These are phyloP conservation scores for Agarophyton chilense DNA, from an alignment of 23 red algal species.

Conservation along the genomic window DNA sequence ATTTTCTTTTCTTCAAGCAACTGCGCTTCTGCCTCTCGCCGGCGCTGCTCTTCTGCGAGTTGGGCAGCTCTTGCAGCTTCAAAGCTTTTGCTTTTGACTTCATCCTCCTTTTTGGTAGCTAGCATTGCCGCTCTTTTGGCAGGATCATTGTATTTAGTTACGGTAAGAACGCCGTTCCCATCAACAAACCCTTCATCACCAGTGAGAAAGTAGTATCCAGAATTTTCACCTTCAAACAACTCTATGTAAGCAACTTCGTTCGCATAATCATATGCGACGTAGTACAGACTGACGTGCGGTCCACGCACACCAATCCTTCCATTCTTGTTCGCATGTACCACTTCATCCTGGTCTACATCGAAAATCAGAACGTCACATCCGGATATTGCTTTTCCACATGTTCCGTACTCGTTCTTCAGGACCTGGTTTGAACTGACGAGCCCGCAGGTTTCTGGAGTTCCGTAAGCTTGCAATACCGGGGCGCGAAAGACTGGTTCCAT, in stretches of 20 bases:
- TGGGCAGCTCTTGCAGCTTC: conserved; percentile 33
- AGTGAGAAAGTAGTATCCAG: conserved; percentile 53
- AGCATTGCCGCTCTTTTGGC: not conserved
- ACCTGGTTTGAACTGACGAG: conserved; percentile 37
- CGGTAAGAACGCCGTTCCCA: conserved; percentile 28
- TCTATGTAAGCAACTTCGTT: conserved; percentile 42
- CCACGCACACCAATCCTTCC: conserved; percentile 71
- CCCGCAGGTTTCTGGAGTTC: conserved; percentile 75
- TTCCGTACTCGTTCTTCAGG: not conserved
- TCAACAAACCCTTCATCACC: conserved; percentile 41
- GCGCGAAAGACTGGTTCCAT: conserved; percentile 37
- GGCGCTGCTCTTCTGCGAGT: conserved; percentile 10
- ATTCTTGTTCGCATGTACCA: not conserved
- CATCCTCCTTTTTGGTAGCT: not conserved
- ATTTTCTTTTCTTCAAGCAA: conserved; percentile 8
- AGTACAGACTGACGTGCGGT: conserved; percentile 29
- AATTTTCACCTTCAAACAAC: conserved; percentile 38
- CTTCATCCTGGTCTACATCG: conserved; percentile 22
- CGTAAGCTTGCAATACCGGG: conserved; percentile 71
- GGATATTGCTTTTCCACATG: conserved; percentile 46
- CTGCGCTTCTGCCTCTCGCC: conserved; percentile 6
- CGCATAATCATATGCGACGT: conserved; percentile 49
- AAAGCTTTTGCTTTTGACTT: conserved; percentile 20
- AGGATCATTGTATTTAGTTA: not conserved
- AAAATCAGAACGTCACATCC: conserved; percentile 66